These are phyloP conservation scores for Trichoderma pleuroti DNA, from an alignment of 2,329 filamentous ascomycete genomes.

Conservation along the genomic window DNA sequence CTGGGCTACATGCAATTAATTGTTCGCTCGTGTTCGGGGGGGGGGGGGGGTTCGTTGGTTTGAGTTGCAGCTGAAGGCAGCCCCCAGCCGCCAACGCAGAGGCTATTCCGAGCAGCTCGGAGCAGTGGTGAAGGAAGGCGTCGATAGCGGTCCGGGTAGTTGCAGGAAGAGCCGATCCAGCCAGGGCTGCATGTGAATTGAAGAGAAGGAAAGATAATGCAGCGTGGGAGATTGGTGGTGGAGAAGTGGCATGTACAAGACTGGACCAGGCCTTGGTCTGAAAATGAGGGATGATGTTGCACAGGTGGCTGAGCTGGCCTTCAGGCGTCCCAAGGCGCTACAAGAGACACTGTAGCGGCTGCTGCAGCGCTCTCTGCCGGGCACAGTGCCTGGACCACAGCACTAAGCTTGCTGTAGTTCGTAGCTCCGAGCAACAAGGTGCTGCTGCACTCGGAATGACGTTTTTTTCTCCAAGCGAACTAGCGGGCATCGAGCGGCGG, in stretches of 20 bases:
- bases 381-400: not conserved
- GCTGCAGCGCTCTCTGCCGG: not conserved
- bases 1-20: slow-evolving; percentile 16
- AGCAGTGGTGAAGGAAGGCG: not conserved
- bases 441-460: not conserved
- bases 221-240: slow-evolving; percentile 14
- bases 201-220: not conserved
- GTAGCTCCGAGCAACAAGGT: not conserved
- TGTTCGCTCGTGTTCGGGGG: not conserved
- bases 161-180: not conserved
- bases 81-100: slow-evolving; percentile 6
- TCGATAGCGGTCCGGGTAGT: not conserved
- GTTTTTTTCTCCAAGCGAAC: not conserved
- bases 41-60: not conserved
- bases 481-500: not conserved
- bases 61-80: slow-evolving; percentile 6
- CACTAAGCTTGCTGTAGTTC: not conserved
- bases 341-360: not conserved
- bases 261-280: not conserved
- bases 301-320: not conserved
- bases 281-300: slow-evolving; percentile 8
- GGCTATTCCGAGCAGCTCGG: not conserved
- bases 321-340: not conserved
- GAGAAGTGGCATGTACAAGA: slow-evolving; percentile 12
- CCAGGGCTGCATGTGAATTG: slow-evolving; percentile 11